These are phyloP conservation scores for Ophiosphaerella korrae DNA, from an alignment of 2,329 filamentous ascomycete genomes.

Conservation along the genomic window DNA sequence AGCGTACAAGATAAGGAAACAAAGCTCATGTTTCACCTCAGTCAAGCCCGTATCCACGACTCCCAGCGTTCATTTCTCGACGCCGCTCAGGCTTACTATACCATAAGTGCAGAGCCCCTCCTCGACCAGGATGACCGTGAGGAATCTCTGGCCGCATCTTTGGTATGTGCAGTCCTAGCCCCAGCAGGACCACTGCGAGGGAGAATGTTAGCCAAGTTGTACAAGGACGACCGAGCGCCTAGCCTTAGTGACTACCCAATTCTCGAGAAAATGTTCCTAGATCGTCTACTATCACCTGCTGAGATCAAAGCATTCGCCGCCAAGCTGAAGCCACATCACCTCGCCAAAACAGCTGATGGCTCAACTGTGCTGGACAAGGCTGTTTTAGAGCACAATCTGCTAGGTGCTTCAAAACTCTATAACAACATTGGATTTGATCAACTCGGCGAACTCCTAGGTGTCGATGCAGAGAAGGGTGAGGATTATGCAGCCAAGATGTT, in stretches of 20 bases:
- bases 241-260: constrained; percentile 80
- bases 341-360: constrained; percentile 87
- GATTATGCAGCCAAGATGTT: constrained; percentile 94
- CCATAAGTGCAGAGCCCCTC: constrained; percentile 75
- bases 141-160: constrained; percentile 81
- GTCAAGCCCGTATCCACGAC: constrained; percentile 90
- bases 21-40: constrained; percentile 84
- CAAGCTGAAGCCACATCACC: constrained; percentile 82
- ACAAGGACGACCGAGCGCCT: constrained; percentile 89
- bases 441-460: constrained; percentile 76
- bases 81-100: constrained; percentile 85
- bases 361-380: constrained; percentile 92
- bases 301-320: constrained; percentile 87
- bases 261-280: constrained; percentile 96
- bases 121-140: constrained; percentile 88
- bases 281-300: constrained; percentile 77
- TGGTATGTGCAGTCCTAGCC: constrained; percentile 89
- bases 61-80: constrained; percentile 87
- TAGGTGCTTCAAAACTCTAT: constrained; percentile 72
- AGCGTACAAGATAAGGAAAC: constrained; percentile 74
- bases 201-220: constrained; percentile 78
- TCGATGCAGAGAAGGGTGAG: constrained; percentile 82
- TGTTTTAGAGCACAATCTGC: constrained; percentile 93
- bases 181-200: constrained; percentile 87
- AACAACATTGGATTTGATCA: constrained; percentile 64